Evolutionary conservation across 1,284 basidiomycete species (phyloP).

Genomic region (Dichomitus squalens): DNA sequence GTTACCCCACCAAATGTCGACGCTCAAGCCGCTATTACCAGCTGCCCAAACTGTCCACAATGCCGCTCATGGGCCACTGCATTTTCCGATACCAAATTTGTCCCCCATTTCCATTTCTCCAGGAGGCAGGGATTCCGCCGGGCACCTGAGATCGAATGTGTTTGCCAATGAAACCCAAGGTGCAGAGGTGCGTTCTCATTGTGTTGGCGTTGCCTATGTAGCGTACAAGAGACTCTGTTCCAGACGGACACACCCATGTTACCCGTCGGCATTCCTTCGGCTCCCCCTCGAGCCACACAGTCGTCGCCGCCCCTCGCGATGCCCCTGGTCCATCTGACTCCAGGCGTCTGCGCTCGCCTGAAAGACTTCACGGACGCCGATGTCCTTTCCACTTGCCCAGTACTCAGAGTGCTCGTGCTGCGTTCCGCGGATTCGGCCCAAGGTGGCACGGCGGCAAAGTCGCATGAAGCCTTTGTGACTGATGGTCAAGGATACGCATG

Average conservation of each 20-base stretch:
- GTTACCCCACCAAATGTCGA: too few relatives aligned
- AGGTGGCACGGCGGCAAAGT: background rate
- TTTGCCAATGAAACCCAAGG: too few relatives aligned
- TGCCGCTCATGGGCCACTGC: too few relatives aligned
- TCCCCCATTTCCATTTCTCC: too few relatives aligned
- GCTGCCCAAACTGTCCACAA: too few relatives aligned
- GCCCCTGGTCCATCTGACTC: background rate
- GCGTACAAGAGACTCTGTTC: too few relatives aligned
- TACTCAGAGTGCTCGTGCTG: constrained; percentile 6
- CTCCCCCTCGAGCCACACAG: background rate
- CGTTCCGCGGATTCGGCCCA: background rate
- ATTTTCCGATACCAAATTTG: too few relatives aligned
- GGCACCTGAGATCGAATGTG: too few relatives aligned
- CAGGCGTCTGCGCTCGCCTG: background rate
- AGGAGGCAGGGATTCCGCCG: too few relatives aligned
- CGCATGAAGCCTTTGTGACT: constrained; percentile 1
- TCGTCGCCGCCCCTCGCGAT: background rate
- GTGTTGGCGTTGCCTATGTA: too few relatives aligned
- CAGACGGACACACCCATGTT: too few relatives aligned
- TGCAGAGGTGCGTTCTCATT: background rate
- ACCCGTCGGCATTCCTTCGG: background rate
- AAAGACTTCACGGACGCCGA: background rate
- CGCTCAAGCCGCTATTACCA: too few relatives aligned
- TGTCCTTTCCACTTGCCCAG: background rate
- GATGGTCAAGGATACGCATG: constrained; percentile 4